Base-by-base conservation (phyloP, 148 eudicot species). In the Talinum fruticosum region DNA sequence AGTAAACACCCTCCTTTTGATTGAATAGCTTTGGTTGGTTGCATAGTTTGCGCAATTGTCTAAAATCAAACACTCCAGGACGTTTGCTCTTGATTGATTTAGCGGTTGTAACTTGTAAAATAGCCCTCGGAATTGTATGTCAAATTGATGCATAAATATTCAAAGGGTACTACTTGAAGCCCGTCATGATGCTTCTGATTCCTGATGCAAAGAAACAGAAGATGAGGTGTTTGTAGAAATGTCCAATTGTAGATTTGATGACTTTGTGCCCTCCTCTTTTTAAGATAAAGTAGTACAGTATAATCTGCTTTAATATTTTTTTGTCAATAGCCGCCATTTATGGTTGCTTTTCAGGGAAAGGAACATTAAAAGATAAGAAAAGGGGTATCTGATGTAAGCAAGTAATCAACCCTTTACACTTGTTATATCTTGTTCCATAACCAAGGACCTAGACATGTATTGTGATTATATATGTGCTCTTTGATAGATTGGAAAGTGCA, bases 301-400 rank as follows among this genome's bases (percentile, higher is more conserved):
- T 66, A 72, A 76, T 72, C 77, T 72, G 74, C 83, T 81, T 77
- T 81, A 75, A 26, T 49, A 26, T 80, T 69, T 80, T 44, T 41
- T 81, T 75, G 72, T 76, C 41, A 16, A 64, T 51, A 47, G 41
- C 28, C 36, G 61, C 35, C 69, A 44, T 74, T 80, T 65, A 19
- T 23, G 51, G 74, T 34, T 71, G 79, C 78, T 76, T 72, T 76
- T 72, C 28, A 47, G 67, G 67, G 36, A 67, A 29, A 64, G 33
- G 57, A 34, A 30, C 23, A 8, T 51, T 62, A 64, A 76, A 76
- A 71, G 76, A 70, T 61, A 34, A 70, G 62, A 73, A 57, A 62
- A 80, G 75, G 71, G 51, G 64, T 75, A 28, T 62, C 4, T 62
- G 78, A 66, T 76, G 66, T 47, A n/a, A n/a, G n/a, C n/a, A n/a